Conservation (phyloP, 2,329 filamentous ascomycete genomes). For the Cryphonectria parasitica region DNA sequence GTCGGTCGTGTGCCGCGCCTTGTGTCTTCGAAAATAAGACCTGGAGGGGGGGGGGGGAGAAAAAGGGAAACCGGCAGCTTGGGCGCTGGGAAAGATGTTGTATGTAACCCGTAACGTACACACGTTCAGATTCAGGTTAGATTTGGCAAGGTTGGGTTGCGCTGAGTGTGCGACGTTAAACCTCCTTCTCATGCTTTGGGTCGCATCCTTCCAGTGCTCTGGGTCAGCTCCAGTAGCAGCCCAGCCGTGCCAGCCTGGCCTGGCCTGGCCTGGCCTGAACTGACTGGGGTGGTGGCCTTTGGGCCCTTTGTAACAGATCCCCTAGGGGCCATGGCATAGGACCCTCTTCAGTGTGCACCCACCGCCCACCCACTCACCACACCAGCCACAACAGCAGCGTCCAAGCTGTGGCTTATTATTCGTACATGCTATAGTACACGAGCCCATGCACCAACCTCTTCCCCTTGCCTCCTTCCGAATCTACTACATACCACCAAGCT, state of each 20-base stretch:
- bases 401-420: neutral
- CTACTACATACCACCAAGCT: too few species aligned
- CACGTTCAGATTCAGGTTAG: neutral
- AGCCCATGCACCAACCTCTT: neutral
- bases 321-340: neutral
- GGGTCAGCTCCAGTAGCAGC: neutral
- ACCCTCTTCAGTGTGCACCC: neutral
- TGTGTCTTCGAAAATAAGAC: neutral
- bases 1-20: neutral
- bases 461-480: neutral
- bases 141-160: neutral
- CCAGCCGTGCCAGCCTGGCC: conserved; percentile 11
- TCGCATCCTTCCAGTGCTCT: neutral
- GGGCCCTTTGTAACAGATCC: neutral
- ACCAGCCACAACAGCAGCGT: neutral
- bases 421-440: neutral
- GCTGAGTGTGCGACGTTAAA: neutral
- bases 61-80: conserved; percentile 1
- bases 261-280: conserved; percentile 4
- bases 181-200: neutral
- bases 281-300: neutral
- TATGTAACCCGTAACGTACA: neutral
- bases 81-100: neutral
- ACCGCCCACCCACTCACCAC: too few species aligned
- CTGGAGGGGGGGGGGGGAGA: neutral